These are phyloP conservation scores for Tagetes erecta DNA, from an alignment of 129 eudicot species.

Conservation along the genomic window DNA sequence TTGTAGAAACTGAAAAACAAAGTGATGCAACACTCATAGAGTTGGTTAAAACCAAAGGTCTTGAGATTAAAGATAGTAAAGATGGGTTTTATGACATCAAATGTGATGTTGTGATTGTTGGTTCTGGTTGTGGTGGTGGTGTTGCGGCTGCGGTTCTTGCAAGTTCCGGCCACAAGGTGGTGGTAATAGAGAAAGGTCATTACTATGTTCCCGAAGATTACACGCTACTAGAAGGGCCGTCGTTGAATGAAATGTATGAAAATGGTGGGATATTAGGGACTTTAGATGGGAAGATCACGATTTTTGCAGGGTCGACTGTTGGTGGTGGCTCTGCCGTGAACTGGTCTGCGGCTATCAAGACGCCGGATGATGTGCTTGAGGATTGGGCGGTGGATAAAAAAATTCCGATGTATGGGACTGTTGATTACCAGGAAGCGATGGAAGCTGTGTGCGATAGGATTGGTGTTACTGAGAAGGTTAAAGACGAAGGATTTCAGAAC, in stretches of 20 bases:
- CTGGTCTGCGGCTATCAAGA: conserved; percentile 80
- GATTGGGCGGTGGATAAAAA: conserved; percentile 65
- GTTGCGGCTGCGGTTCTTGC: conserved; percentile 91
- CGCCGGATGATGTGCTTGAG: conserved; percentile 63
- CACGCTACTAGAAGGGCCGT: conserved; percentile 80
- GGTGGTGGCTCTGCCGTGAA: conserved; percentile 95
- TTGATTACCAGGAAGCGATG: conserved; percentile 67
- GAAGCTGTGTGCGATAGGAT: conserved; percentile 69
- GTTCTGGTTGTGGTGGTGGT: conserved; percentile 97
- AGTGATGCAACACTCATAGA: conserved; percentile 46
- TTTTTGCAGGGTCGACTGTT: conserved; percentile 73
- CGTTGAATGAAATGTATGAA: conserved; percentile 59
- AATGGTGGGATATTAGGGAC: conserved; percentile 58
- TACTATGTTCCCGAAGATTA: conserved; percentile 71
- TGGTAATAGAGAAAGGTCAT: conserved; percentile 82
- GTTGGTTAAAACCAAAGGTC: conserved; percentile 60
- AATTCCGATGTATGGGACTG: conserved; percentile 55
- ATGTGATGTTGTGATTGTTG: conserved; percentile 86
- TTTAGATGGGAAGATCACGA: conserved; percentile 54
- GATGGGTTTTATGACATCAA: conserved; percentile 42
- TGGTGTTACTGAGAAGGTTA: conserved; percentile 57
- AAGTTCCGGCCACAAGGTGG: conserved; percentile 64
- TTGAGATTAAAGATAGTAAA: conserved; percentile 44
- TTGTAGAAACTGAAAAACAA: conserved; percentile 53
- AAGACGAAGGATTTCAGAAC: conserved; percentile 70